Evolutionary conservation across 768 basidiomycete genomes (phyloP), one percentile per base, ranked within the genome.

Genomic region (Cyclocybe aegerita): DNA sequence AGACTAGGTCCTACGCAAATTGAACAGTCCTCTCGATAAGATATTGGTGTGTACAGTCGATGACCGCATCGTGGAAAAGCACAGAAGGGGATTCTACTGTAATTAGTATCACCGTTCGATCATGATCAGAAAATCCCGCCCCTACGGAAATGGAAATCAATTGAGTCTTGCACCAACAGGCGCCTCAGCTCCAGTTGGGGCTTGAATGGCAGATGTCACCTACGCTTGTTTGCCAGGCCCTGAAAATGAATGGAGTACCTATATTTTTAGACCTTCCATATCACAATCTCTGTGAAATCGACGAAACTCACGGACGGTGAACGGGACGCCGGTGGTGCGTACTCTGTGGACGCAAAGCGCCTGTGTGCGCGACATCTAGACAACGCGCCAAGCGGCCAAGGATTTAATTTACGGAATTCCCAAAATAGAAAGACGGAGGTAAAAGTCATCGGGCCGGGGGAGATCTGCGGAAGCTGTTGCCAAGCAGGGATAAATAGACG

Each of bases 401-500:
- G 23, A 12, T 32, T 31, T 9, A 9, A 33, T 16, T 30, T 49
- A 41, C 41, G 48, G 23, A 33, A 35, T 42, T 30, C 16, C 23
- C 40, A 35, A 32, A 5, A 14, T 41, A 41, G 32, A 35, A 7
- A 11, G 15, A 41, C 6, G 11, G 15, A 41, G 16, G 48, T 39
- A 41, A 49, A 40, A 49, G 7, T 33, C 16, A 30, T 15, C 14
- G 32, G 29, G 41, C 32, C 41, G 41, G n/a, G 31, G 32, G 23
- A 47, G 50, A 54, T 54, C 53, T 54, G 43, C 3, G 11, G 38
- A 58, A 9, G 50, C 14, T 23, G 10, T 32, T 43, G 49, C 31
- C 49, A 55, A 50, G 9, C 33, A 54, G 30, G 14, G 17, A n/a
- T 49, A 58, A 51, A 48, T 39, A 58, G 46, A 35, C 33, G 43